Base-by-base conservation (phyloP, 768 basidiomycete species). In the Xerocomellus dryophilus region DNA sequence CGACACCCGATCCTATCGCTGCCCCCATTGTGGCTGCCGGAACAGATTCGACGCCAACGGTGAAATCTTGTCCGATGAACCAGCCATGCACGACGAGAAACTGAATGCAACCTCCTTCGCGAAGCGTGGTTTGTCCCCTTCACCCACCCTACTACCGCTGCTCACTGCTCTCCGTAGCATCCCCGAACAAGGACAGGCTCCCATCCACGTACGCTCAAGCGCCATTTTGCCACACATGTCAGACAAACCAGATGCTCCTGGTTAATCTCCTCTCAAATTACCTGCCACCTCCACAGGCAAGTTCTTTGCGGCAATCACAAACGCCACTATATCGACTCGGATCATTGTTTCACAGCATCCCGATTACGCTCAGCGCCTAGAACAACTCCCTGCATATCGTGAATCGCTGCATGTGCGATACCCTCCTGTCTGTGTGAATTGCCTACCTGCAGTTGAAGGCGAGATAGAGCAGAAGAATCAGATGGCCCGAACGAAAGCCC, bases 181-280 rank as follows among this genome's bases (percentile, higher is more conserved):
- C 85, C 18, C 84, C 81, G 4, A 82, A 81, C 61, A 88, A 81
- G 63, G 82, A 89, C 66, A 80, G 82, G 21, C 71, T 93, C 23
- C 88, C 85, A 1, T 80, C 82, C 20, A 66, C 76, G 51, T 87
- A 86, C 53, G 61, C 59, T 50, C 77, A 75, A 25, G 76, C 80
- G 1, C 80, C 82, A 8, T 95, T 96, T 73, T 98, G 94, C 71
- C 85, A 88, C 61, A 83, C 82, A 7, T 97, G 95, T 68, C 85
- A 88, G 61, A 90, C 91, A n/a, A 98, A 98, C 70, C 94, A 97
- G 65, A 86, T 84, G 75, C 79, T 98, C 36, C 75, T 93, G 49
- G 75, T 90, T 56, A 91, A 93, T 69, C 81, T 98, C 51, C 74
- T 98, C 31, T 89, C 93, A 15, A 93, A 89, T 62, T 98, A 95